A percentile compares a stretch with the other conserved stretches of the same genome.
Evolutionary conservation across 441 rosid species (phyloP).

Genomic region (Rhodomyrtus psidioides): DNA sequence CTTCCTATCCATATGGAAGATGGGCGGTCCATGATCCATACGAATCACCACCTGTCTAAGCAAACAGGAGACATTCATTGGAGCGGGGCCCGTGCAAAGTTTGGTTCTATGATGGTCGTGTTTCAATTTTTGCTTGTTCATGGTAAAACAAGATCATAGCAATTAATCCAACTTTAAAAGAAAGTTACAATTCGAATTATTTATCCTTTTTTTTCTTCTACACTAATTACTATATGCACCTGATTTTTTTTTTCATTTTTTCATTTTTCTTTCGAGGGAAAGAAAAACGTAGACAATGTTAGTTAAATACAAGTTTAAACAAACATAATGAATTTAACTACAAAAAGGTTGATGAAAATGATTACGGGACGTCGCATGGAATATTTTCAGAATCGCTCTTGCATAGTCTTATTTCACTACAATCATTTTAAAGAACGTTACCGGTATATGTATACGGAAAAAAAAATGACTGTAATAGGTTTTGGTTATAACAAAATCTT

Average conservation of each 20-base stretch:
- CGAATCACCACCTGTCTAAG: neutral
- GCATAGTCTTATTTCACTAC: neutral
- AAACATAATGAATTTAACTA: neutral
- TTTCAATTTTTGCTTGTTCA: neutral
- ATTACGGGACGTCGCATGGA: neutral
- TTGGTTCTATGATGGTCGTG: neutral
- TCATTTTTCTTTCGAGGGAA: neutral
- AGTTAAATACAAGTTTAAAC: neutral
- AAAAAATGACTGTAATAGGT: neutral
- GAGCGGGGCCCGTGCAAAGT: neutral
- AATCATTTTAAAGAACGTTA: neutral
- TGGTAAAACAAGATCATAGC: neutral
- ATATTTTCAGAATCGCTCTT: neutral
- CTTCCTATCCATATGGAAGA: neutral
- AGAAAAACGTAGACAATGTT: neutral
- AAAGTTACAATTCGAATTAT: neutral
- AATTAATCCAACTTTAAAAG: neutral
- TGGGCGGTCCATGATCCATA: neutral
- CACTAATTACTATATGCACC: neutral
- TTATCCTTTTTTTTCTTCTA: neutral
- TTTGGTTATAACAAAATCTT: neutral
- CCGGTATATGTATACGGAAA: rapidly evolving
- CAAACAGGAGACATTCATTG: neutral
- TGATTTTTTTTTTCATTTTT: neutral
- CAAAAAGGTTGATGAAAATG: neutral